Conservation (phyloP, 257 asterid genomes). For the Solanum megistacrolobum region DNA sequence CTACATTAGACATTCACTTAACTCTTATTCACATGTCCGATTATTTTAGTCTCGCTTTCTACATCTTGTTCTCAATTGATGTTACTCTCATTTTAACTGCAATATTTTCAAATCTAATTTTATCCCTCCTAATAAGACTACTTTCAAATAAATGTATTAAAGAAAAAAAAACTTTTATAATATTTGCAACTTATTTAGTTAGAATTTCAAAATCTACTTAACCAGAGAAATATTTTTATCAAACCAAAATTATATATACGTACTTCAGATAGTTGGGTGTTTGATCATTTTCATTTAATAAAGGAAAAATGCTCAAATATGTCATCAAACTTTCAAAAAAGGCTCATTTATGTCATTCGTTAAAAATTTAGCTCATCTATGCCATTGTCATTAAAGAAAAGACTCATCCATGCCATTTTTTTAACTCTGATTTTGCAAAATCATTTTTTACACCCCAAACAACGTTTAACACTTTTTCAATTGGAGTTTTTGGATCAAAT, state of each 20-base stretch:
- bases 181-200: neutral
- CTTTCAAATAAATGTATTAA: neutral
- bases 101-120: too few species aligned
- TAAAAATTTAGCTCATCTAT: neutral
- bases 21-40: neutral
- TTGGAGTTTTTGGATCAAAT: neutral
- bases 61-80: too few species aligned
- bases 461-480: neutral
- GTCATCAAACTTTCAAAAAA: too few species aligned
- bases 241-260: too few species aligned
- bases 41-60: too few species aligned
- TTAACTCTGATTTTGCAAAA: neutral
- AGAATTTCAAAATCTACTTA: neutral
- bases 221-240: neutral
- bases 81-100: too few species aligned
- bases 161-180: neutral
- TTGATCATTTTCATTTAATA: neutral
- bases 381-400: neutral
- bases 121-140: neutral
- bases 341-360: too few species aligned
- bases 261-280: neutral
- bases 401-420: too few species aligned
- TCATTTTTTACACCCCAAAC: neutral
- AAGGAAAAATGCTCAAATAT: neutral
- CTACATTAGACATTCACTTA: neutral